A percentile compares a stretch with the other conserved stretches of the same genome.
Conservation (phyloP, 2,329 filamentous ascomycete genomes). For the Colletotrichum costaricense region DNA sequence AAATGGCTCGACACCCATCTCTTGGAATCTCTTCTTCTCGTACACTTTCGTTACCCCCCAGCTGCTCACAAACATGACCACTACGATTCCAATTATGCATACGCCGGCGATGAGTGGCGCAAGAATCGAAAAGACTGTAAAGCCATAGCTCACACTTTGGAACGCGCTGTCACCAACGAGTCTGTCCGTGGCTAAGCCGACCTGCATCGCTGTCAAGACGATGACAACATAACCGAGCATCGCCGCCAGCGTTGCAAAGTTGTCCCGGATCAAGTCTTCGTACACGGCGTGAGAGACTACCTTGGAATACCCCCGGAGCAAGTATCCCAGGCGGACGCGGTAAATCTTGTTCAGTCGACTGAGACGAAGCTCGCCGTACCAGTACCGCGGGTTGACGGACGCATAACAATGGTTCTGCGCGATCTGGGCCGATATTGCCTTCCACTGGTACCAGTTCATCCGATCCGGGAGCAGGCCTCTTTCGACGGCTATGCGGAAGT, state of each 20-base stretch:
- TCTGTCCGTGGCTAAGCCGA: constrained; percentile 51
- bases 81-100: constrained; percentile 38
- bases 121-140: constrained; percentile 60
- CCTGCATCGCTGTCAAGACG: constrained; percentile 62
- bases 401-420: constrained; percentile 42
- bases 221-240: constrained; percentile 51
- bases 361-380: constrained; percentile 53
- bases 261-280: constrained; percentile 30
- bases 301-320: constrained; percentile 32
- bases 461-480: constrained; percentile 46
- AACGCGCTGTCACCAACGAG: constrained; percentile 51
- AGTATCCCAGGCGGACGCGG: constrained; percentile 38
- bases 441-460: constrained; percentile 52
- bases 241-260: constrained; percentile 27
- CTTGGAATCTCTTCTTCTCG: constrained; percentile 40
- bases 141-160: constrained; percentile 56
- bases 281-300: constrained; percentile 32
- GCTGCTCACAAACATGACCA: constrained; percentile 34
- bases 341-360: constrained; percentile 55
- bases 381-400: constrained; percentile 48
- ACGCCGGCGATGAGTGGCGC: constrained; percentile 47
- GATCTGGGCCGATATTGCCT: constrained; percentile 41
- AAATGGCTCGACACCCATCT: constrained; percentile 34
- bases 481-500: constrained; percentile 49
- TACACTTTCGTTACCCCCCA: constrained; percentile 36